phyloP scores from a whole-genome alignment of 2,329 filamentous ascomycete species.

The Pseudomassariella vexata region DNA sequence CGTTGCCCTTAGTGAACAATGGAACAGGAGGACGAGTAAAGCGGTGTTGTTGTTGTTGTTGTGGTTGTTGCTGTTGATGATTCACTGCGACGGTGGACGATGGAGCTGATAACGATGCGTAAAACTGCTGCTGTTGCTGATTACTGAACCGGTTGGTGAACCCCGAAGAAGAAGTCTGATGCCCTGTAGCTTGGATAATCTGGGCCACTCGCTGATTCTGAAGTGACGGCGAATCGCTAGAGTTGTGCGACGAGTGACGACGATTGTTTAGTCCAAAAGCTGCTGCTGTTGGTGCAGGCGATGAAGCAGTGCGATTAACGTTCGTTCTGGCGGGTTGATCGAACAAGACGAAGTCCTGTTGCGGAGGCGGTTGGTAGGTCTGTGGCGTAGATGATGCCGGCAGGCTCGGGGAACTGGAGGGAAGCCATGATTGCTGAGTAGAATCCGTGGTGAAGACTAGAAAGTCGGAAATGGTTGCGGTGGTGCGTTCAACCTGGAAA shows the following conservation, averaged over 20 bases:
- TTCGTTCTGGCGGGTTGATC: constrained; percentile 42
- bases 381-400: constrained; percentile 57
- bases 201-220: constrained; percentile 56
- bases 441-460: constrained; percentile 80
- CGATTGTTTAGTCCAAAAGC: constrained; percentile 32
- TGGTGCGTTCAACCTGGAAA: constrained; percentile 47
- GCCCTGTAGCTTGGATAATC: constrained; percentile 53
- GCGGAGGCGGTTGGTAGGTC: constrained; percentile 45
- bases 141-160: constrained; percentile 55
- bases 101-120: constrained; percentile 58
- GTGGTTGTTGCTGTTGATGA: constrained; percentile 42
- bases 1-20: constrained; percentile 58
- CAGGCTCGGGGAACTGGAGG: constrained; percentile 59
- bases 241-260: constrained; percentile 39
- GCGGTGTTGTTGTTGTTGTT: too few species aligned
- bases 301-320: constrained; percentile 36
- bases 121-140: constrained; percentile 46
- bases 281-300: constrained; percentile 38
- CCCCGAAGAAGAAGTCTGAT: constrained; percentile 45
- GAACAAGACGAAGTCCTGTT: constrained; percentile 78
- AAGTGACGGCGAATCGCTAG: constrained; percentile 35
- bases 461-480: constrained; percentile 60
- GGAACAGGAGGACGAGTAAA: constrained; percentile 65
- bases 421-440: constrained; percentile 70
- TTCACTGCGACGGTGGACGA: constrained; percentile 54